Base-by-base conservation (phyloP, 176 grass and related monocot genomes). In the Chrysopogon serrulatus region DNA sequence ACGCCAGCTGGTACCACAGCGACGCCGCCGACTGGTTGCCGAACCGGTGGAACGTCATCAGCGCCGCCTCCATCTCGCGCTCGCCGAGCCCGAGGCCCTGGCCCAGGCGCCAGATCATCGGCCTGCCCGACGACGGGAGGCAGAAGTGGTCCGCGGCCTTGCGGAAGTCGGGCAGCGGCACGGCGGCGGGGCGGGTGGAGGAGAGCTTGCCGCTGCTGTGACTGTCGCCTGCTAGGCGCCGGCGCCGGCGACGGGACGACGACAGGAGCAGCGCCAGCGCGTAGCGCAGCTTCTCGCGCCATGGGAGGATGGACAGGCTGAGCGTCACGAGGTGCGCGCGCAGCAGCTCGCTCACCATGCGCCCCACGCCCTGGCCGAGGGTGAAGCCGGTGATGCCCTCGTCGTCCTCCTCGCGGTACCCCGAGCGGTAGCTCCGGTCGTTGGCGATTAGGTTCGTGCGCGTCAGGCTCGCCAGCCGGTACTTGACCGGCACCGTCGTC, bases 11-110 rank as follows among this genome's bases (percentile, higher is more conserved):
- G 79, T 97, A 97, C 94, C 91, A 97, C 44, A 97, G 83, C 65
- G 91, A 97, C 75, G 94, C 75, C 42, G 89, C 83, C n/a, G 94
- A 94, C 85, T 94, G 91, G 91, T 97, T 97, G 5, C 94, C 94
- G 77, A 87, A 97, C 49, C 89, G 89, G 85, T 92, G 91, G 83
- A 97, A 94, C 73, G 91, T 88, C 79, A 84, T 87, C 12, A 94
- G 73, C 60, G 88, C 89, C 65, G 94, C 89, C 85, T 97, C 94
- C 51, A 90, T 82, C 73, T 89, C 91, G 6, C 17, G 60, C 64
- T 86, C 91, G 4, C 80, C 69, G 17, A 92, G 63, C 66, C 87
- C 87, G n/a, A 97, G 87, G 17, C 89, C 89, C 80, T 84, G 86
- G 15, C 82, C 87, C 2, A 97, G 68, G 54, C 84, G 78, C 85